Conservation (phyloP, 805 yeast genomes). For the Komagataella mondaviorum region DNA sequence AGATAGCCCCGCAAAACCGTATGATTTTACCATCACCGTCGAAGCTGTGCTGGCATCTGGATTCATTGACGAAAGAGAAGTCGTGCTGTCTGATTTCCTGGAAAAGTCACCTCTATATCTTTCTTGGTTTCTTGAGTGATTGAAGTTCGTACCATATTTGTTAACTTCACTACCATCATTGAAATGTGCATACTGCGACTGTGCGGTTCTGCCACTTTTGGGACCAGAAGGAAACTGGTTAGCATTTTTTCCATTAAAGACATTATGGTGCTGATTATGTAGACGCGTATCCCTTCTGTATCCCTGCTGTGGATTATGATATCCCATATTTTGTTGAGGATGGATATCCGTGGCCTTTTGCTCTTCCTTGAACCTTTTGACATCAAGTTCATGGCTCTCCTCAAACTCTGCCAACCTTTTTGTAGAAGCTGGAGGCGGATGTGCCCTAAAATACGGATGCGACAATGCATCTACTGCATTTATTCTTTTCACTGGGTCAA, state of each 20-base stretch:
- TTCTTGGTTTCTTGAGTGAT: neutral
- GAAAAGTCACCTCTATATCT: neutral
- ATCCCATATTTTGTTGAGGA: neutral
- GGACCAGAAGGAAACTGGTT: neutral
- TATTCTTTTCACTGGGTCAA: constrained; percentile 61
- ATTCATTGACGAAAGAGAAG: neutral
- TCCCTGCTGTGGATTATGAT: neutral
- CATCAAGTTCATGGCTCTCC: constrained; percentile 85
- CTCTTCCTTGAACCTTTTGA: constrained; percentile 38
- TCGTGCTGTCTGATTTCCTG: neutral
- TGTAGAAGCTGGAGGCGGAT: constrained; percentile 51
- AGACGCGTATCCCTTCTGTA: neutral
- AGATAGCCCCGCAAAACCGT: neutral
- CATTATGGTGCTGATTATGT: neutral
- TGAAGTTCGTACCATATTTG: neutral
- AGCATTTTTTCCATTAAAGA: neutral
- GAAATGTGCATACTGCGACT: neutral
- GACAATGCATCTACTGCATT: constrained; percentile 71
- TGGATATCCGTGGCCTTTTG: neutral
- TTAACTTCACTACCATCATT: neutral
- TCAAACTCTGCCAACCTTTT: constrained; percentile 52
- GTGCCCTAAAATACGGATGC: constrained; percentile 53
- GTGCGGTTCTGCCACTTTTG: neutral
- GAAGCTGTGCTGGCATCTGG: neutral
- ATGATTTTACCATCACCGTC: neutral